Evolutionary conservation across 208 protist species (phyloP).

Genomic region (Leishmania amazonensis): DNA sequence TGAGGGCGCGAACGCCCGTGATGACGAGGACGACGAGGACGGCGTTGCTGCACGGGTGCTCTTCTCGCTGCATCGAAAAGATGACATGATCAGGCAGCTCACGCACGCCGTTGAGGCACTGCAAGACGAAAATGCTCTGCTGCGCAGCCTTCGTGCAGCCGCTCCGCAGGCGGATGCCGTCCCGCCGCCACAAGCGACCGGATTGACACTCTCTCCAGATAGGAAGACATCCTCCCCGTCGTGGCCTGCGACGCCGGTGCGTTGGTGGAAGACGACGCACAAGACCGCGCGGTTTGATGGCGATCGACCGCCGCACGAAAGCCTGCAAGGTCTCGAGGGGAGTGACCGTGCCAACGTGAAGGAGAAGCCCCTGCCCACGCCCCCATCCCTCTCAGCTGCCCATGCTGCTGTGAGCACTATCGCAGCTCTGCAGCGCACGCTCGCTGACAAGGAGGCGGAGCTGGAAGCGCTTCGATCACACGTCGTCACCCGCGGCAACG

Average conservation of each 20-base stretch:
- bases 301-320: background rate
- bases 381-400: conserved; percentile 8
- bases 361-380: background rate
- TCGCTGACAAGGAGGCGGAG: conserved; percentile 28
- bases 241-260: conserved; percentile 24
- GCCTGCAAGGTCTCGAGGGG: background rate
- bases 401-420: conserved; percentile 21
- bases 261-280: conserved; percentile 22
- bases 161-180: background rate
- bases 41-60: conserved; percentile 33
- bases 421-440: conserved; percentile 10
- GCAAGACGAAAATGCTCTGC: conserved; percentile 3
- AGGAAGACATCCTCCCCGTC: conserved; percentile 20
- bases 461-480: conserved; percentile 8
- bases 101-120: conserved; percentile 9
- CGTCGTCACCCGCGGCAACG: background rate
- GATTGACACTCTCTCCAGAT: background rate
- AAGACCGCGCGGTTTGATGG: background rate
- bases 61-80: conserved; percentile 32
- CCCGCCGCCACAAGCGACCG: background rate
- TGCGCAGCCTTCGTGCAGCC: conserved; percentile 12
- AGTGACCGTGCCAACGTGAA: background rate
- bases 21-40: conserved; percentile 9
- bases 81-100: conserved; percentile 26
- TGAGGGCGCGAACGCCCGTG: background rate